A percentile compares a stretch with the other conserved stretches of the same genome.
Conservation (phyloP, 2,329 filamentous ascomycete species). For the Emydomyces testavorans region DNA sequence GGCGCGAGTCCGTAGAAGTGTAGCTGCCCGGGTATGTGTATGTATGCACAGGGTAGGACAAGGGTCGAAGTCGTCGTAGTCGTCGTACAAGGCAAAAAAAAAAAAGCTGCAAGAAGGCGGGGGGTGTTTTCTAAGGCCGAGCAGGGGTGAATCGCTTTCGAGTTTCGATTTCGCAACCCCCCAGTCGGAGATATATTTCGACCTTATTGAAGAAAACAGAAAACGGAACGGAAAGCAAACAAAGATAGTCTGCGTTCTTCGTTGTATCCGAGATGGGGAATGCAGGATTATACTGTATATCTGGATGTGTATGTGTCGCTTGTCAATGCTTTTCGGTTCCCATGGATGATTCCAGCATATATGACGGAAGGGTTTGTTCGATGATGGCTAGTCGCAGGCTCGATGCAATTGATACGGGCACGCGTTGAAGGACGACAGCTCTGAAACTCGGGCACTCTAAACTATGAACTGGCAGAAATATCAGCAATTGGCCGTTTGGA, state of each 20-base stretch:
- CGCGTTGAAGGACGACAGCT: neutral
- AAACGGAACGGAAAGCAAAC: neutral
- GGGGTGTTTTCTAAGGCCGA: neutral
- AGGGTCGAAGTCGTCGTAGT: conserved; percentile 4
- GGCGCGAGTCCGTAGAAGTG: neutral
- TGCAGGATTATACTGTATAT: no score
- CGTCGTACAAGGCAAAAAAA: no score
- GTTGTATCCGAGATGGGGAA: no score
- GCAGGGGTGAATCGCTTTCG: neutral
- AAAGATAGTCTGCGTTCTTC: neutral
- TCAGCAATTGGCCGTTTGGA: neutral
- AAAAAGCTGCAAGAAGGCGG: neutral
- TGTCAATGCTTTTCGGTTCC: no score
- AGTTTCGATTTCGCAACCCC: conserved; percentile 1
- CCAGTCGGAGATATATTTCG: conserved; percentile 1
- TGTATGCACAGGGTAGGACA: conserved; percentile 2
- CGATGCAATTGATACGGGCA: neutral
- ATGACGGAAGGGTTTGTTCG: neutral
- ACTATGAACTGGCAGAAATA: neutral
- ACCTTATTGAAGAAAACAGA: neutral
- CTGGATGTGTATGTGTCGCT: no score
- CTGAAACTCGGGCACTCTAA: conserved; percentile 4
- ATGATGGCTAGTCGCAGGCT: neutral
- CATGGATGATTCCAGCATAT: no score
- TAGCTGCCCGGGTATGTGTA: no score